Base-by-base conservation (phyloP, 2,329 filamentous ascomycete species). In the Fonsecaea monophora region DNA sequence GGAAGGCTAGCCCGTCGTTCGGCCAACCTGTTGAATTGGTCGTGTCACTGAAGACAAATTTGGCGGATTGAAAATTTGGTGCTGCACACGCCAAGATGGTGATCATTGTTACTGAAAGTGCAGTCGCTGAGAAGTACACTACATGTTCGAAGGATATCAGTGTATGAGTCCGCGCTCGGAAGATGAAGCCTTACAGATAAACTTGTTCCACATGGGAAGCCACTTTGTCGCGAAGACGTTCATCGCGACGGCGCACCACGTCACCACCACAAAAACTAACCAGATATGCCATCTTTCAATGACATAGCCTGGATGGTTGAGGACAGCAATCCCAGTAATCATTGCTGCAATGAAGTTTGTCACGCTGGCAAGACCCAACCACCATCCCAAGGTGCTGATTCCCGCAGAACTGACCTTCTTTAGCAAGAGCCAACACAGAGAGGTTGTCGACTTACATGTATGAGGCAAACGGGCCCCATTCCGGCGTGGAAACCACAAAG, bases 1-100 rank as follows among this genome's bases (percentile, higher is more conserved):
- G 64, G 53, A 70, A 72, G n/a, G 74, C 61, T 15, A 74, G 60
- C 3, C 70, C 70, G 21, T 69, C 53, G 21, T 48, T 68, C 2
- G 40, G 25, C 80, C 80, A 82, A 10, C 76, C 78, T n/a, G 79
- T 78, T 6, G 73, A 74, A 54, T 81, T 79, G 42, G 77, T 74
- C 62, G 81, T 80, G 1, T 74, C 71, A 3, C 76, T 76, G 60
- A 82, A 81, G 4, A 82, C 62, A 35, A 56, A 69, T 21, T 58
- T 48, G 21, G 59, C 64, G n/a, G 32, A 25, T 18, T 63, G 60
- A 18, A 42, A 66, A 15, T 69, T 66, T 8, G 65, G 60, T 6
- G 64, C 65, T n/a, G 62, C 70, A 15, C 72, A 54, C 1, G 68
- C 65, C 0, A 71, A 40, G 3, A 74, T 65, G 12, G 73, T 73